Evolutionary conservation across 1,284 basidiomycete species (phyloP).

Genomic region (Heimioporus retisporus): DNA sequence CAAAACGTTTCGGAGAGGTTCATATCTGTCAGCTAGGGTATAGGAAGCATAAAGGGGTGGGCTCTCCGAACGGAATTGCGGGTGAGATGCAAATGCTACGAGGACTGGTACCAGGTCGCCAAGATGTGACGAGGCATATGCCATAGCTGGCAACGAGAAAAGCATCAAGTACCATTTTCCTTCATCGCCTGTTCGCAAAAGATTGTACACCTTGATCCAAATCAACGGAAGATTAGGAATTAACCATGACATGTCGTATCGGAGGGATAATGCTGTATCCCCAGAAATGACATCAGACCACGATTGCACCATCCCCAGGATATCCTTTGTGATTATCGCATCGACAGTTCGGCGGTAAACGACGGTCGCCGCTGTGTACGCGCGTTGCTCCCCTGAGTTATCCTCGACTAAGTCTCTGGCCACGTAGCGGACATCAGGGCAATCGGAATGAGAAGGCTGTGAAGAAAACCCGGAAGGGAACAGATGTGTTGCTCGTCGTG

Average conservation of each 20-base stretch:
- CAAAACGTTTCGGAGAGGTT: constrained; percentile 10
- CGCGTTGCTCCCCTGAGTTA: constrained; percentile 20
- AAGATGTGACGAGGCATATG: constrained; percentile 31
- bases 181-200: constrained; percentile 28
- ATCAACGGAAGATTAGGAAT: constrained; percentile 19
- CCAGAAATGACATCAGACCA: not conserved
- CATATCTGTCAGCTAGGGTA: constrained; percentile 20
- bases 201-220: constrained; percentile 45
- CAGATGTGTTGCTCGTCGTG: not conserved
- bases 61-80: constrained; percentile 15
- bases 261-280: not conserved
- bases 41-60: constrained; percentile 24
- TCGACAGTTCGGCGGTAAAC: constrained; percentile 10
- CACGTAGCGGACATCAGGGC: not conserved
- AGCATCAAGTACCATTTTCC: constrained; percentile 30
- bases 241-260: constrained; percentile 31
- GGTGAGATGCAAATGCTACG: constrained; percentile 16
- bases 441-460: not conserved
- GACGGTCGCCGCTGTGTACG: constrained; percentile 19
- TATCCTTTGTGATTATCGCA: not conserved
- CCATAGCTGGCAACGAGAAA: constrained; percentile 43
- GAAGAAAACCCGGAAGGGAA: not conserved
- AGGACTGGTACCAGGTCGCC: constrained; percentile 26
- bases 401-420: not conserved
- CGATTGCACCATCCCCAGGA: constrained; percentile 1